These are phyloP conservation scores for Scleroderma bovista DNA, from an alignment of 768 basidiomycete species.

Conservation along the genomic window DNA sequence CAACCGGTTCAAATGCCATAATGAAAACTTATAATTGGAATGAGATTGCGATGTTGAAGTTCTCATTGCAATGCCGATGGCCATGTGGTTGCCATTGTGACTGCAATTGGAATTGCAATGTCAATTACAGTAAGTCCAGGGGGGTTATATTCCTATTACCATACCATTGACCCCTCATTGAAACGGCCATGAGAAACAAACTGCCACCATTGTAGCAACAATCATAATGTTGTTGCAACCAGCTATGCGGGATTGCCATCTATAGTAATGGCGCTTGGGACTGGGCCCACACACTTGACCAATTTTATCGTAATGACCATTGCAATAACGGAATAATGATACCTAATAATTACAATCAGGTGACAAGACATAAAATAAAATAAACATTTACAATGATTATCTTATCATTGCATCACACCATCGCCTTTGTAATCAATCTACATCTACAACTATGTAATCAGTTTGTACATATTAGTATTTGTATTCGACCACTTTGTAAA, in stretches of 20 bases:
- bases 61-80: neutral
- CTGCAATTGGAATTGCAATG: neutral
- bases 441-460: too few species aligned
- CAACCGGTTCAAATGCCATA: neutral
- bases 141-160: neutral
- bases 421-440: too few species aligned
- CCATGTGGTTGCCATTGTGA: neutral
- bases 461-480: too few species aligned
- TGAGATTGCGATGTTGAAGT: neutral
- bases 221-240: too few species aligned
- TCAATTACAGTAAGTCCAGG: neutral
- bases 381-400: too few species aligned
- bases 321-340: neutral
- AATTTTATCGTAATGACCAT: too few species aligned
- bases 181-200: neutral
- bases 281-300: too few species aligned
- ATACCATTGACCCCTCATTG: neutral
- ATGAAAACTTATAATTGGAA: neutral
- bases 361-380: too few species aligned
- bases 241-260: too few species aligned
- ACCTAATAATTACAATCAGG: neutral
- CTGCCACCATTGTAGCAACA: neutral
- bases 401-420: too few species aligned
- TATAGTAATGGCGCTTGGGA: too few species aligned
- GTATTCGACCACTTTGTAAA: too few species aligned